Conservation (phyloP, 176 grass and related monocot genomes). For the Canna indica region DNA sequence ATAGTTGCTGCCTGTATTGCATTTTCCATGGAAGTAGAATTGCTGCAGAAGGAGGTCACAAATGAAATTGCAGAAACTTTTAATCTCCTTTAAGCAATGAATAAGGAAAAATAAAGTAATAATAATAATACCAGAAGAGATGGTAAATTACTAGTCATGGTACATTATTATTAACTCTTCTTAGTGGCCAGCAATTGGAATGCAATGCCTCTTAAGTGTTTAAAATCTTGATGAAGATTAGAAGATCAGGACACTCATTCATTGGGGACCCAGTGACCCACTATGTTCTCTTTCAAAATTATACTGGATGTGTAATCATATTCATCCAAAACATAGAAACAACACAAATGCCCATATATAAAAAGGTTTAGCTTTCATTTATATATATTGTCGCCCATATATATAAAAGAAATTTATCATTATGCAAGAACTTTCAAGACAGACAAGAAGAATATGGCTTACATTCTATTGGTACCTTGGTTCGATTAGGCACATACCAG, state of each 20-base stretch:
- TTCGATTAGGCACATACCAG: too few relatives aligned
- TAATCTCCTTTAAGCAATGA: background rate
- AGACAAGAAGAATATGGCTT: too few relatives aligned
- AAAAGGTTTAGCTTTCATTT: too few relatives aligned
- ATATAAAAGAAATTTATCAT: too few relatives aligned
- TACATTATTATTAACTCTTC: background rate
- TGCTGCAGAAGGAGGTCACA: slow-evolving; percentile 21
- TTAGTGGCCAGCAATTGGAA: background rate
- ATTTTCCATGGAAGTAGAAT: slow-evolving; percentile 36
- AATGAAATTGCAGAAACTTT: slow-evolving; percentile 13
- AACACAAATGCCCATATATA: too few relatives aligned
- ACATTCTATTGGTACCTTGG: too few relatives aligned
- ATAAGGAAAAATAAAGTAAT: background rate
- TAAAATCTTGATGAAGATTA: background rate
- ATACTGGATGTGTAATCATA: background rate
- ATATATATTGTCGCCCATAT: too few relatives aligned
- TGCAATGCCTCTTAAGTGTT: background rate
- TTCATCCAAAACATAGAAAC: background rate
- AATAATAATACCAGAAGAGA: background rate
- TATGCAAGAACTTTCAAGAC: too few relatives aligned
- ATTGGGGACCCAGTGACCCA: background rate
- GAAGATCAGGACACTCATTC: background rate
- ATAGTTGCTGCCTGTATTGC: slow-evolving; percentile 21
- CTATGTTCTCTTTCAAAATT: background rate
- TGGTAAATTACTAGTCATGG: background rate